Base-by-base conservation (phyloP, 192 early-diverging fungal species). In the Ambispora gerdemannii region DNA sequence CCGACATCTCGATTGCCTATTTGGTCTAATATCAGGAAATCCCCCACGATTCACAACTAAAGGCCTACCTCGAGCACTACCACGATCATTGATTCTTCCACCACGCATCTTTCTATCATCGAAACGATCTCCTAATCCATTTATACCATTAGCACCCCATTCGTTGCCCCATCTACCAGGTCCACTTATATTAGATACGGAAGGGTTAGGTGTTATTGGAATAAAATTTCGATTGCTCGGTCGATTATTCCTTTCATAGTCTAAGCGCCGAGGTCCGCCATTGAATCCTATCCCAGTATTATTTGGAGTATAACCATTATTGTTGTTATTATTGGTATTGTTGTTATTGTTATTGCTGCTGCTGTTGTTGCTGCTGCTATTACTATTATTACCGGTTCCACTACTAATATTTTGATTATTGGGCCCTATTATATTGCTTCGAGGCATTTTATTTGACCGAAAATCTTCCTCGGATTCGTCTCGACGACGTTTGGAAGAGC, bases 1-100 rank as follows among this genome's bases (percentile, higher is more conserved):
- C 28, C 82, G 83, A 67, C 91, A 92, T 55, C 76, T 78, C 20
- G 73, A 78, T n/a, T 80, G 82, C 22, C 72, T 65, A 3, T 72
- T 38, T n/a, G 55, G 72, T 13, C 75, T 50, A 33, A 74, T 67
- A 35, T 80, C 75, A 3, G 70, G 70, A 58, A 67, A 77, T 1
- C 71, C 75, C 17, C 78, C 70, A 8, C 84, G 65, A 33, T 38
- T 38, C 15, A 67, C 47, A 28, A 36, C 50, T 52, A 47, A 63
- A 3, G 78, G 75, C 47, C 74, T 74, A n/a, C 74, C 70, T 38
- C 77, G 79, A 61, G 78, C 81, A 15, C 81, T 80, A 22, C 81
- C 77, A 51, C 80, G 68, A 58, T 68, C 74, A 31, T 73, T 78
- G 22, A 67, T 28, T 17, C 74, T 65, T 4, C 81, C 73, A 36